Conservation (phyloP, 192 early-diverging fungal genomes). For the Coemansia sp. region DNA sequence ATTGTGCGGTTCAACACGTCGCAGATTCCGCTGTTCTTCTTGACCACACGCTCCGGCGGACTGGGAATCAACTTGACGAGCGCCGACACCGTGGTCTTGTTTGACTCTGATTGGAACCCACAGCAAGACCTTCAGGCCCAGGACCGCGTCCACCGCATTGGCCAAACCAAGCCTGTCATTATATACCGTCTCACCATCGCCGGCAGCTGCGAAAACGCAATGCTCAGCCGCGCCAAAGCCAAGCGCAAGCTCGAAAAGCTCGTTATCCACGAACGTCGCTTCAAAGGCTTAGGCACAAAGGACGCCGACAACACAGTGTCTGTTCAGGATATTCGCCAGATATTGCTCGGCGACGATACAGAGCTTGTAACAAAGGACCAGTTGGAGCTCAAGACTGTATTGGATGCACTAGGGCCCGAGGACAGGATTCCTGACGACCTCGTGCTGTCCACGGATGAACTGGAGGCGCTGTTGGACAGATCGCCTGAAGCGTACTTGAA, state of each 20-base stretch:
- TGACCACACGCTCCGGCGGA: conserved; percentile 95
- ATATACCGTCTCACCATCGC: conserved; percentile 85
- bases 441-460: conserved; percentile 24
- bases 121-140: conserved; percentile 97
- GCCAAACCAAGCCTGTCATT: conserved; percentile 87
- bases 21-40: conserved; percentile 70
- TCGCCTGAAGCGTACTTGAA: conserved; percentile 30
- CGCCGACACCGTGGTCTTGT: conserved; percentile 94
- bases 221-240: conserved; percentile 73
- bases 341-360: conserved; percentile 68
- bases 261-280: conserved; percentile 88
- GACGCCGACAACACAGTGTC: conserved; percentile 18
- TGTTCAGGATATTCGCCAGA: conserved; percentile 67
- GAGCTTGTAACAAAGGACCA: conserved; percentile 54
- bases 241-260: conserved; percentile 91
- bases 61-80: conserved; percentile 96
- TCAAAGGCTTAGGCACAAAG: conserved; percentile 53
- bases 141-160: conserved; percentile 95
- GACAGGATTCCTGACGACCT: conserved; percentile 25
- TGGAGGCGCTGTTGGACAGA: conserved; percentile 34
- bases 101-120: conserved; percentile 98
- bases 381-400: conserved; percentile 7
- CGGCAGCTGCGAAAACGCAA: conserved; percentile 81
- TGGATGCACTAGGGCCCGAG: conserved; percentile 24
- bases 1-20: conserved; percentile 52